A percentile compares a stretch with the other conserved stretches of the same genome.
phyloP scores from a whole-genome alignment of 768 basidiomycete species.

The Pleurotus pulmonarius region DNA sequence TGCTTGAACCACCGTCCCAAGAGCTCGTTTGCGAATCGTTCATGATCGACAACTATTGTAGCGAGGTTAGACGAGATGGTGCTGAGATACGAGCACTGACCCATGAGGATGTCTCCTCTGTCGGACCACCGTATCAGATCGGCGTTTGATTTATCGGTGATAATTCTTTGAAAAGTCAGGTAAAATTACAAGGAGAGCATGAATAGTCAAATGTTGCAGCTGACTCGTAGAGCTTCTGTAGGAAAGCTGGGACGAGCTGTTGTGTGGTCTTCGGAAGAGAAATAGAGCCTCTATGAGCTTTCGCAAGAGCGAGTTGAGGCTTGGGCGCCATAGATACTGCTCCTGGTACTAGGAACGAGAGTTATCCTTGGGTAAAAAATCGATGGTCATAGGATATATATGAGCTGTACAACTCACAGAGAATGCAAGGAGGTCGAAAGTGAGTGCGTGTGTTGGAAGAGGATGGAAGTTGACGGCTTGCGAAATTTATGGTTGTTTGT shows the following conservation, averaged over 20 bases:
- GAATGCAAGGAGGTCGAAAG: neutral
- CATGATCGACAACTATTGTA: constrained; percentile 77
- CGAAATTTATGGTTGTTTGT: constrained; percentile 3
- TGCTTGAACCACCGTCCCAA: constrained; percentile 97
- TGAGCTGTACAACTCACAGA: no score
- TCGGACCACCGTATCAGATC: constrained; percentile 90
- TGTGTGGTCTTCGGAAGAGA: constrained; percentile 29
- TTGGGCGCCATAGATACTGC: constrained; percentile 37
- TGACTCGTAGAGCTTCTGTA: constrained; percentile 90
- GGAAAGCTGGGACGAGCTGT: constrained; percentile 65
- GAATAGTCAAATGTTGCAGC: constrained; percentile 22
- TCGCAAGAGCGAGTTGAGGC: constrained; percentile 51
- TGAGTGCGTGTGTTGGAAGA: neutral
- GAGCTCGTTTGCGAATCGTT: constrained; percentile 83
- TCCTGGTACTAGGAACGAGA: no score
- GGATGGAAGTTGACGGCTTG: neutral
- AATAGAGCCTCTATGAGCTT: constrained; percentile 26
- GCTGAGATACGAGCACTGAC: constrained; percentile 31
- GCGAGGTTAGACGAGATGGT: neutral
- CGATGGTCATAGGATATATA: no score
- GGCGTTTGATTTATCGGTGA: constrained; percentile 77
- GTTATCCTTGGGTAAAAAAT: no score
- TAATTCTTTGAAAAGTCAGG: constrained; percentile 51
- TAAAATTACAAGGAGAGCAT: constrained; percentile 7
- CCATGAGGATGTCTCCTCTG: constrained; percentile 87